Evolutionary conservation across 495 filamentous ascomycete species (phyloP), one percentile per base, ranked within the genome.

Genomic region (Aspergillus sclerotiicarbonarius): DNA sequence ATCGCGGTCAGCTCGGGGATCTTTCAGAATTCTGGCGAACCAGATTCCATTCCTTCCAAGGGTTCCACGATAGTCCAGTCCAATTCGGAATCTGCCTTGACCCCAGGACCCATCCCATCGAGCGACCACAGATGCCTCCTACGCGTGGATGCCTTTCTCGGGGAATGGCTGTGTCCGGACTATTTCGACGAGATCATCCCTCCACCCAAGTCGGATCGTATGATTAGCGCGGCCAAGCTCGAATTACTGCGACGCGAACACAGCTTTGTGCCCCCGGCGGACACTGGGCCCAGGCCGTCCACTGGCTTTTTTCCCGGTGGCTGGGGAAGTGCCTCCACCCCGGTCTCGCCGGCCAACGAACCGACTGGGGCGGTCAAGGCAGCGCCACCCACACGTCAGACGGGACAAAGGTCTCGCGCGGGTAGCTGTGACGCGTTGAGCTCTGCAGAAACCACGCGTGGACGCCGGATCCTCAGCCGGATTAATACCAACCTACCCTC

Each of bases 151-250:
- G 87, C 95, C 0, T 95, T 92, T 67, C 80, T 98, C 3, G 95
- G 95, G 15, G 94, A 99, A 76, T 99, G 94, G 94, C 79, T 98
- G 43, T 88, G 87, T 5, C 90, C 90, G 5, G 87, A 91, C 65
- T 99, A 99, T 66, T 99, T 90, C 65, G 91, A 93, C 43, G 78
- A 87, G 32, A 97, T 98, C 63, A 92, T 89, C 9, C 91, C 91
- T 2, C 94, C 94, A 13, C 95, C 94, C 2, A 81, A 82, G 45
- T 92, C 91, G 3, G 82, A 87, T 15, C 83, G 92, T 72, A 92
- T 98, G 89, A 80, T 97, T 1, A 87, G 89, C 15, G 82, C 81
- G 10, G 92, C 94, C 10, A 98, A 96, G 72, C 88, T 87, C 6
- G 91, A 95, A 62, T 71, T 96, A 6, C 76, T 95, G 12, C 83